Evolutionary conservation across 331 rosid species (phyloP), one percentile per base, ranked within the genome.

Genomic region (Malus hybrid): DNA sequence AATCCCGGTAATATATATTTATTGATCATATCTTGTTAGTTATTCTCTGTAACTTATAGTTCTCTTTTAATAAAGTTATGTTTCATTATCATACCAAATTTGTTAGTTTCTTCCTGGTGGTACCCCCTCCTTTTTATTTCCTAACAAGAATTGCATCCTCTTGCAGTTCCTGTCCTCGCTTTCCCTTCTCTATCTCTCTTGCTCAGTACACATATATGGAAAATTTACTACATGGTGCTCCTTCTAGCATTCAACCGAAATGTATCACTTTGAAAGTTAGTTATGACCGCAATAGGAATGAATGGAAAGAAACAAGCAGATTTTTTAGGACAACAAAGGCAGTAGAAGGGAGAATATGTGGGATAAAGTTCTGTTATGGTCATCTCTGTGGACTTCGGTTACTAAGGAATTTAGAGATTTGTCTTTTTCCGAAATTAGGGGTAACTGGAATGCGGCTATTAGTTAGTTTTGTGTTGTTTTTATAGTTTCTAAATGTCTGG

Each of bases 1-100:
- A 56, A 93, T 93, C 75, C 97, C 97, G 90, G 98, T 93, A 87
- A 78, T 62, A 55, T 73, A 78, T 62, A 55, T 73, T 60, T 78
- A 71, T 57, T 72, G 15, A 24, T 28, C 6, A 5, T 28, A 34
- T 55, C 56, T 22, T 5, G 15, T 57, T 10, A 59, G 7, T 34
- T 22, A 0, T 22, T 20, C 20, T 33, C 7, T n/a, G 11, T 32
- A 19, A 56, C 31, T 71, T 20, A 4, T 10, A n/a, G 48, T 33
- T 71, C 66, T 22, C 19, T 54, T n/a, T 6, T 6, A 9, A 18
- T 50, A 65, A 18, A 65, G 20, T 7, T 34, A 65, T 65, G 50
- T 34, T 65, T 33, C 15, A 2, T 24, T 34, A 33, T 65, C 31
- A 5, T 24, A 60, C 7, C 65, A 60, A 60, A 60, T 60, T 5